Evolutionary conservation across 2,329 filamentous ascomycete species (phyloP), one percentile per base, ranked within the genome.

Genomic region (Clonostachys sp.): DNA sequence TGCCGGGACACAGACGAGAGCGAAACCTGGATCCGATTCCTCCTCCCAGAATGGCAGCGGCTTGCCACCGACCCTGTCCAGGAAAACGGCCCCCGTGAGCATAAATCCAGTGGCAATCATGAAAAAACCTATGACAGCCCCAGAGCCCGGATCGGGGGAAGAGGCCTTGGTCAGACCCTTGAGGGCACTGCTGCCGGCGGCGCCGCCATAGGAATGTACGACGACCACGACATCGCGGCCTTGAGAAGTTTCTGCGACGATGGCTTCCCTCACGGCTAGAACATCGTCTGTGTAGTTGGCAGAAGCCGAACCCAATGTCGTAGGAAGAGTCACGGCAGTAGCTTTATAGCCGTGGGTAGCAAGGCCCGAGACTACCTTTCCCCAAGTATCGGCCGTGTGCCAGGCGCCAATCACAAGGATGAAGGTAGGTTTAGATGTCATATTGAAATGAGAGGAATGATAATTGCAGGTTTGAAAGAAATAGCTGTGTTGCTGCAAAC

Each of bases 141-240:
- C 72, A 8, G 48, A 39, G 7, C 39, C 44, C 35, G 30, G 40
- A 30, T 30, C 24, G 24, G 9, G 24, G 24, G 24, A 30, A 30
- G 24, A 30, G 9, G 24, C 24, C 33, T 53, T 47, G 1, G 70
- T 57, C 44, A 77, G 60, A 6, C 64, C 71, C 50, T 70, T 71
- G 53, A 76, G 58, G 3, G 72, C 71, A 51, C 72, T 75, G 51
- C 61, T 62, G 41, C 68, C 73, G 2, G 74, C 68, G 41, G 69
- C 61, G 20, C 74, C 73, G 35, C 74, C 74, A 47, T 75, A 78
- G 0, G 73, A 76, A 56, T 78, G 74, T 2, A 63, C 66, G 4
- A 75, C 55, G 6, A 79, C 60, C 5, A 78, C 59, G 3, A 78
- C 73, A 47, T 78, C 56, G 18, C 55, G 61, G 2, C 70, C 69